phyloP scores from a whole-genome alignment of 2,329 filamentous ascomycete species.

The Aspergillus spinulosporus region DNA sequence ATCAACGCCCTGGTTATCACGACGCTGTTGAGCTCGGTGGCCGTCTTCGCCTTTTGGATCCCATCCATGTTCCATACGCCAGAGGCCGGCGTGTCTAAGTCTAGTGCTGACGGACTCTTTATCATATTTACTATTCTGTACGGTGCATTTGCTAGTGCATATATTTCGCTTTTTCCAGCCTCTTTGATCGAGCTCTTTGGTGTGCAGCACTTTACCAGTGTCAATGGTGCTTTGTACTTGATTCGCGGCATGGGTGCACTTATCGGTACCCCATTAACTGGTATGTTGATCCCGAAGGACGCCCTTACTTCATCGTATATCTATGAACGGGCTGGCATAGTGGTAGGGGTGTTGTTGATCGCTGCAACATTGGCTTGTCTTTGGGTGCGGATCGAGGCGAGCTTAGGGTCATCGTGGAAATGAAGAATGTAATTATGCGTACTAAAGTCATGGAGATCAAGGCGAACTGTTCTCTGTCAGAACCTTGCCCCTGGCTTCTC shows the following conservation, averaged over 20 bases:
- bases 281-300: slow-evolving; percentile 27
- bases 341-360: slow-evolving; percentile 29
- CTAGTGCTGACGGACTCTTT: slow-evolving; percentile 30
- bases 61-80: slow-evolving; percentile 24
- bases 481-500: background rate
- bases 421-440: slow-evolving; percentile 24
- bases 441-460: too few species aligned
- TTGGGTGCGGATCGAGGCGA: slow-evolving; percentile 32
- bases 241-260: slow-evolving; percentile 40
- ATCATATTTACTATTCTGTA: slow-evolving; percentile 38
- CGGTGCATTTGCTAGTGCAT: slow-evolving; percentile 42
- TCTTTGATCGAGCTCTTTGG: slow-evolving; percentile 44
- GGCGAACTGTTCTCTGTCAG: background rate
- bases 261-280: slow-evolving; percentile 40
- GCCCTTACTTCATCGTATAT: slow-evolving; percentile 23
- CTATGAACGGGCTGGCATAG: slow-evolving; percentile 29
- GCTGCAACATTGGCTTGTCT: slow-evolving; percentile 29
- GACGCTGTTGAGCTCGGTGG: slow-evolving; percentile 27
- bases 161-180: slow-evolving; percentile 44
- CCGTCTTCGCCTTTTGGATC: slow-evolving; percentile 31
- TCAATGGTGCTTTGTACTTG: slow-evolving; percentile 43
- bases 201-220: slow-evolving; percentile 38
- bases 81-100: slow-evolving; percentile 8
- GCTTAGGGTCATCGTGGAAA: slow-evolving; percentile 21
- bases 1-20: slow-evolving; percentile 43